Evolutionary conservation across 108 stramenopile genomes (phyloP), one percentile per base, ranked within the genome.

Genomic region (Cyclotella kingstonii): DNA sequence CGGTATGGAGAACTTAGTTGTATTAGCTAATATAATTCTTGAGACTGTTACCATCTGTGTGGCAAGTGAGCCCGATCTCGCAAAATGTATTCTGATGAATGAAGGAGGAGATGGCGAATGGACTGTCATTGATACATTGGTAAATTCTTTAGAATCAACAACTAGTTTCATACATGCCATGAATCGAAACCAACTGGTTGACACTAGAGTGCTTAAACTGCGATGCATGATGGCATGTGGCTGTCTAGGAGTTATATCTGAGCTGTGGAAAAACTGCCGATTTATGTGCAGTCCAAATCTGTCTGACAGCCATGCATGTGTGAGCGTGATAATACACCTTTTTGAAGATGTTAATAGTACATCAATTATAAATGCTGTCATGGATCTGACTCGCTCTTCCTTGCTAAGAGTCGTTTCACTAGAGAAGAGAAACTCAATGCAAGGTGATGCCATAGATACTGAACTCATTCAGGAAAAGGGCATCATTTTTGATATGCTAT

Each of bases 181-280:
- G 14, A 41, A 47, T 40, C 63, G 60, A 64, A 19, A 65, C 11
- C 35, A 60, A 46, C 10, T 3, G 14, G 26, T 47, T 19, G 43
- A 73, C 31, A 49, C 43, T 12, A 54, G 52, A 21, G 15, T 45
- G 44, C 22, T 73, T 25, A 65, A 22, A 23, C 58, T 73, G 15
- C 63, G 63, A 41, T 65, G 58, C 44, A 44, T 40, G 38, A 31
- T 73, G 41, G 42, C 72, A n/a, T 46, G 49, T 28, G 48, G 58
- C 23, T 65, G 63, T 45, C 51, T 73, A n/a, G 55, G 54, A 17
- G 50, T 65, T 10, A 36, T 73, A 14, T 58, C 57, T 30, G 59
- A 60, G 18, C 58, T 73, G 9, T 73, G 72, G 72, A 73, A 59
- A 40, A 41, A 51, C 35, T 73, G 72, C 51, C 59, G 72, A 26